Evolutionary conservation across 306 rosid genomes (phyloP), one percentile per base, ranked within the genome.

Genomic region (Trifolium pratense): DNA sequence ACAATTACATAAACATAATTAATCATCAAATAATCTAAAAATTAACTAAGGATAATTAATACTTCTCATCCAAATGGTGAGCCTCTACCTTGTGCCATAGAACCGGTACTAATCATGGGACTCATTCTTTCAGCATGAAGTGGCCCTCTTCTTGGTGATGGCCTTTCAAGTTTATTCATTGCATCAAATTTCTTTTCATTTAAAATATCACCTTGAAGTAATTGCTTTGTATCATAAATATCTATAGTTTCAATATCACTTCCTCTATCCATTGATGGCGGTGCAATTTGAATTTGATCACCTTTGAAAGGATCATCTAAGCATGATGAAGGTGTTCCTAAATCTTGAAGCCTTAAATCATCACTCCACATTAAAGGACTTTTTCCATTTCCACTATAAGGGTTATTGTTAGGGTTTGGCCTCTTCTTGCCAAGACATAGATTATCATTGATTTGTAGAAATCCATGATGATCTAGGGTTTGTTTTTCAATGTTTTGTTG

Each of bases 281-380:
- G 92, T 71, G 87, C 87, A 52, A 88, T 86, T 26, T 86, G 93
- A 56, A 90, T 82, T 13, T 84, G 92, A 2, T 75, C 89, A 20
- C 89, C 86, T 82, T 88, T 89, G 81, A 86, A 89, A 62, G 89
- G 88, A 63, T 87, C 90, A 66, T 90, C 91, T 16, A 89, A 87
- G 74, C 94, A 91, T 18, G 97, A 89, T 16, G 93, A 77, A 5
- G 93, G 78, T 14, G 95, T 75, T 39, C 96, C 98, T 77, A 91
- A 81, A 76, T 93, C 95, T 67, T 93, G 97, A 34, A 88, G 89
- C 81, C 97, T 73, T 6, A 93, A 87, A 77, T 94, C 98, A n/a
- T 94, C 97, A 9, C 89, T 71, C 98, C 98, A 94, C 20, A 91
- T 84, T 84, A 93, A 80, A 25, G 92, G 94, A 72, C 91, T 91